Conservation (phyloP, 202 grass and related monocot genomes). For the Setaria italica region DNA sequence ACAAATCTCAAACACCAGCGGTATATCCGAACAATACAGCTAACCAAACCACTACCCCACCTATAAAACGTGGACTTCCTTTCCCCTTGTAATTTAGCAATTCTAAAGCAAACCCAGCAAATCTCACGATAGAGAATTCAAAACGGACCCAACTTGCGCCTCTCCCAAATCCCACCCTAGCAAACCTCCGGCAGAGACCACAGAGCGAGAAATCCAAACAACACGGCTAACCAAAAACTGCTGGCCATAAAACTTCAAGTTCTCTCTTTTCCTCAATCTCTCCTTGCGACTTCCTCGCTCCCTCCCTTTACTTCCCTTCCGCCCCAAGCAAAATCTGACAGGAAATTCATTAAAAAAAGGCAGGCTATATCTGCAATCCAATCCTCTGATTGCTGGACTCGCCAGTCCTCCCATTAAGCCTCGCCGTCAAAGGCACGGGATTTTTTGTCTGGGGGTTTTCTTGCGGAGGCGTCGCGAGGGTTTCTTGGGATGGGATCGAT, state of each 20-base stretch:
- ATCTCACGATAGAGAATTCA: no score
- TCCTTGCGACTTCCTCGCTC: not conserved
- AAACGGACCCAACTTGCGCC: no score
- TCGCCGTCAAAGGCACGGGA: not conserved
- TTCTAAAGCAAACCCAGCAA: no score
- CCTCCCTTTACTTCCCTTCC: not conserved
- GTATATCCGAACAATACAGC: no score
- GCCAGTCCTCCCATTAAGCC: not conserved
- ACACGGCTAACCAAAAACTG: not conserved
- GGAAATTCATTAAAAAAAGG: not conserved
- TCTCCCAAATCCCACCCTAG: no score
- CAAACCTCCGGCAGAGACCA: no score
- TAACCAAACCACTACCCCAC: no score
- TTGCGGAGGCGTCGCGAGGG: not conserved
- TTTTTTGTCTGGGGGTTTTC: not conserved
- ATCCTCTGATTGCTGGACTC: not conserved
- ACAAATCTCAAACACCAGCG: no score
- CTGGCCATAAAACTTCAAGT: not conserved
- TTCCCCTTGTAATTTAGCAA: no score
- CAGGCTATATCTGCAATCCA: not conserved
- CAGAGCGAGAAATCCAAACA: not conserved
- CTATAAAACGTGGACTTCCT: no score
- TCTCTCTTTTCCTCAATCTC: not conserved
- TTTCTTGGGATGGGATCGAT: constrained; percentile 5
- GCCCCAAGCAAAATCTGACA: not conserved